A percentile compares a stretch with the other conserved stretches of the same genome.
phyloP scores from a whole-genome alignment of 495 filamentous ascomycete genomes.

The Penicillium paradoxum region DNA sequence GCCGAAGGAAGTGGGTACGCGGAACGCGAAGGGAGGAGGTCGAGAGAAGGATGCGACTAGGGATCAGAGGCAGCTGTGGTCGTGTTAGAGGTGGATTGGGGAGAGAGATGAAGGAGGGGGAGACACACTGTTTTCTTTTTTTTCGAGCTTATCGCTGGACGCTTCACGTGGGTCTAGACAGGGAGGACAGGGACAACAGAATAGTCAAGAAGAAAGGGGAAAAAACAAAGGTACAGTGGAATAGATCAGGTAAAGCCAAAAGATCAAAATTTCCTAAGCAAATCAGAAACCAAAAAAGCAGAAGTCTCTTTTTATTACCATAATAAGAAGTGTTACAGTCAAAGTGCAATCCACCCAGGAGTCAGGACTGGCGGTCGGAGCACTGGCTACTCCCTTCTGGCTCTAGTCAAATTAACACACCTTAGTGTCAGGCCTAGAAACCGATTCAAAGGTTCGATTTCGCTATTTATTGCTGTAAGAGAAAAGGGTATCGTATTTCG shows the following conservation, averaged over 20 bases:
- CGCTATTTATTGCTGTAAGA: neutral
- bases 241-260: neutral
- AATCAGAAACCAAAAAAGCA: neutral
- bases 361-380: neutral
- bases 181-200: neutral
- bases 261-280: neutral
- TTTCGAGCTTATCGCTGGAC: conserved; percentile 21
- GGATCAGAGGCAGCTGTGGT: neutral
- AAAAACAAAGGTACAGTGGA: neutral
- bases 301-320: neutral
- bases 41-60: neutral
- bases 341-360: neutral
- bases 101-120: conserved; percentile 1
- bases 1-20: conserved; percentile 5
- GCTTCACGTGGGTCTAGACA: conserved; percentile 17
- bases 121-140: conserved; percentile 21
- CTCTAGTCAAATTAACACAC: neutral
- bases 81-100: conserved; percentile 1
- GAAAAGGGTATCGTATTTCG: neutral
- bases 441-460: neutral
- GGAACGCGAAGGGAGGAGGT: conserved; percentile 13
- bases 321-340: neutral
- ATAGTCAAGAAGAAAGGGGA: neutral
- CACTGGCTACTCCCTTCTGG: neutral
- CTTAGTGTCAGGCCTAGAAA: neutral